Evolutionary conservation across 805 yeast species (phyloP), one percentile per base, ranked within the genome.

Genomic region (Suhomyces kilbournensis): DNA sequence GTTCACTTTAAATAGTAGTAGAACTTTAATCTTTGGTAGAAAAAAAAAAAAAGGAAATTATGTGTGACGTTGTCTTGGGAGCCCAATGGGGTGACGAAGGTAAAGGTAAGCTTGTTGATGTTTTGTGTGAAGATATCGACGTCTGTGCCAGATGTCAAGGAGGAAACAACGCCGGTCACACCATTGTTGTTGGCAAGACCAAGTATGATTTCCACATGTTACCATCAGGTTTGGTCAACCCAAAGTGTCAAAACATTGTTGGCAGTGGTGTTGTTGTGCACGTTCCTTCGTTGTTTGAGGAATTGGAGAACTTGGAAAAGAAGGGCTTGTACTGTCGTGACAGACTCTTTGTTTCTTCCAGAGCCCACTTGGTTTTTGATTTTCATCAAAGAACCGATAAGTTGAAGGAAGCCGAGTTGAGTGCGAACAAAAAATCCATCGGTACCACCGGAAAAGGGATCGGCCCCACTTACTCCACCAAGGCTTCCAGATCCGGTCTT

Each of bases 81-180:
- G 78, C 98, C 74, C 99, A 94, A 75, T 94, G 99, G 99, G 99
- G 99, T 59, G 99, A 94, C 69, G 99, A 94, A 83, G 99, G 99
- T 69, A 94, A 94, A 70, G 99, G 99, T 53, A 94, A 94, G 74
- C 81, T 94, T 53, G 99, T 94, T 47, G 99, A 94, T 70, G 78
- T 94, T 52, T 80, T 94, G 49, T 96, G 98, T 74, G 98, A 93
- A 65, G 85, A 90, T 60, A 87, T 94, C 63, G 98, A 94, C 61
- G 93, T 94, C 42, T 96, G 97, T 70, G 97, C 98, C 26, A 83
- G 99, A 70, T 93, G 98, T 75, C 92, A 88, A 69, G 99, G 99
- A 72, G 99, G 99, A 67, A 94, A 94, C 79, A 94, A 94, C 69
- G 99, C 99, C 26, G 99, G 99, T 34, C 99, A 94, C 71, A 94